These are phyloP conservation scores for Buddleja alternifolia DNA, from an alignment of 257 asterid genomes.

Conservation along the genomic window DNA sequence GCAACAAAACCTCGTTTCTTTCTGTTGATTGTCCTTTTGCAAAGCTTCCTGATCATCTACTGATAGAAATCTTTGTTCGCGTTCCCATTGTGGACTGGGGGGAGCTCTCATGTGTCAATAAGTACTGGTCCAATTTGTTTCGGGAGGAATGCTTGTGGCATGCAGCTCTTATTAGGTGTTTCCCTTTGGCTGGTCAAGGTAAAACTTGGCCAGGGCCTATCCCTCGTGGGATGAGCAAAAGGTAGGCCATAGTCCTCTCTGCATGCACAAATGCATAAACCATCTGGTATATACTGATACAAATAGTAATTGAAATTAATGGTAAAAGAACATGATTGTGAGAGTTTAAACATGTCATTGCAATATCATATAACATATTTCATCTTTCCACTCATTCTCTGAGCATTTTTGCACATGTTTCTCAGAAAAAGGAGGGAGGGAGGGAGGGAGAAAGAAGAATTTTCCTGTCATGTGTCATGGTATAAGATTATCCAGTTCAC, in stretches of 20 bases:
- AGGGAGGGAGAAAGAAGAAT: neutral
- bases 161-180: constrained; percentile 65
- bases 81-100: constrained; percentile 67
- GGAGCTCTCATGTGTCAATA: constrained; percentile 57
- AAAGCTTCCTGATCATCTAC: constrained; percentile 65
- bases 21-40: constrained; percentile 50
- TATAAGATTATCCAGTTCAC: neutral
- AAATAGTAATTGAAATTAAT: neutral
- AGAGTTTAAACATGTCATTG: constrained; percentile 15
- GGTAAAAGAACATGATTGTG: neutral
- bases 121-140: constrained; percentile 66
- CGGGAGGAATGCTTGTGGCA: constrained; percentile 70
- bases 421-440: neutral
- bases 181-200: constrained; percentile 56
- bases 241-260: constrained; percentile 34
- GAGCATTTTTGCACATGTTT: neutral
- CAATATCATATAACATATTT: neutral
- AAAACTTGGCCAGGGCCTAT: constrained; percentile 84
- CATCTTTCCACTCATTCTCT: neutral
- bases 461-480: neutral
- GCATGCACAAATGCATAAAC: neutral
- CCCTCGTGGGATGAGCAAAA: constrained; percentile 71
- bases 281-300: neutral
- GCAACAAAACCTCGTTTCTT: constrained; percentile 31
- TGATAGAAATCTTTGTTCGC: constrained; percentile 61